A percentile compares a stretch with the other conserved stretches of the same genome.
Conservation (phyloP, 2,329 filamentous ascomycete genomes). For the Neopestalotiopsis sp. region DNA sequence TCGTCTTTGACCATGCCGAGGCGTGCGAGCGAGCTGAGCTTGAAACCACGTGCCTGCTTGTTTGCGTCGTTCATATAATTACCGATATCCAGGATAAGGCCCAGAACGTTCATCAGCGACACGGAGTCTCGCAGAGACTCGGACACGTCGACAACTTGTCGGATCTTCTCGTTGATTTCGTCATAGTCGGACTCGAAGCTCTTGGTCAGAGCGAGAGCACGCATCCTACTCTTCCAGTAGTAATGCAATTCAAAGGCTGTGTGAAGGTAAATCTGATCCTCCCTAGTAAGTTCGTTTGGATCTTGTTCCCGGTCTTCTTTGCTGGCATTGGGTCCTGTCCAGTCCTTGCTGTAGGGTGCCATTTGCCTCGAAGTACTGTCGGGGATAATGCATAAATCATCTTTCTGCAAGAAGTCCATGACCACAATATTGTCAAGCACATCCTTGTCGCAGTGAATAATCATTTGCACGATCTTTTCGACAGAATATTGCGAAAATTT, state of each 20-base stretch:
- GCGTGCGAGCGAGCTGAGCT: conserved; percentile 90
- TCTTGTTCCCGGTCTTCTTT: conserved; percentile 83
- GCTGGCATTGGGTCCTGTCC: conserved; percentile 85
- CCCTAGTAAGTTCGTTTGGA: conserved; percentile 84
- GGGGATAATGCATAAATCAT: conserved; percentile 89
- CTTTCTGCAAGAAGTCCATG: conserved; percentile 95
- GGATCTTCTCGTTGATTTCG: conserved; percentile 84
- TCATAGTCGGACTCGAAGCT: conserved; percentile 90
- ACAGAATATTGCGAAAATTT: conserved; percentile 88
- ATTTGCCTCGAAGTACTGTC: conserved; percentile 91
- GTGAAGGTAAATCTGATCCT: conserved; percentile 94
- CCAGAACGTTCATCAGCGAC: conserved; percentile 92
- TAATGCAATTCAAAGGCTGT: conserved; percentile 95
- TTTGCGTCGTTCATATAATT: conserved; percentile 99
- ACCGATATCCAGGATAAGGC: conserved; percentile 94
- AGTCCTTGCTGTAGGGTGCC: conserved; percentile 95
- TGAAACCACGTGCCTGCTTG: conserved; percentile 98
- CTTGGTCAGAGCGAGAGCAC: conserved; percentile 83
- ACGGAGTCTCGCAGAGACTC: conserved; percentile 91
- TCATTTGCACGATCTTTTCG: conserved; percentile 87
- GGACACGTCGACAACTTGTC: conserved; percentile 84
- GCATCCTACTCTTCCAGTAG: conserved; percentile 98
- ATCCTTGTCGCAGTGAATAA: conserved; percentile 92
- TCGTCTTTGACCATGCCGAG: conserved; percentile 98
- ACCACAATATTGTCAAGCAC: conserved; percentile 89